Evolutionary conservation across 2,329 filamentous ascomycete genomes (phyloP).

Genomic region (Sphaerulina populicola): DNA sequence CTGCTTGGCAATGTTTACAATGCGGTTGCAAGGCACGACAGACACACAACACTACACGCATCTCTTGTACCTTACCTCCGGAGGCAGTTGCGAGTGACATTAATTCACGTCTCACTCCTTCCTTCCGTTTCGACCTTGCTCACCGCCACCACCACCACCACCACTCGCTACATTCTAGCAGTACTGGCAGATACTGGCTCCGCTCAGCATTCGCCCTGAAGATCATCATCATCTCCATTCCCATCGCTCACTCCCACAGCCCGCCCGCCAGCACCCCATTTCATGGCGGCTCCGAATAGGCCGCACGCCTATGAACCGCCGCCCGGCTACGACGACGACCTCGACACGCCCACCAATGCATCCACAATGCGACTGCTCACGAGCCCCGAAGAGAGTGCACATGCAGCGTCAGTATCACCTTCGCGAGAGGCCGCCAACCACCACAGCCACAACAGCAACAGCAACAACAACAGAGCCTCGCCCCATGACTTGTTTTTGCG

Average conservation of each 20-base stretch:
- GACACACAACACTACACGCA: too few relatives aligned
- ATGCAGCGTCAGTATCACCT: constrained; percentile 25
- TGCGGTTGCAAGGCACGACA: too few relatives aligned
- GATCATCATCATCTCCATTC: constrained; percentile 15
- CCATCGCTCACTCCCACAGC: constrained; percentile 17
- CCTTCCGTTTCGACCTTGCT: too few relatives aligned
- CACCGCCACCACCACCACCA: too few relatives aligned
- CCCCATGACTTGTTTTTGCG: constrained; percentile 32
- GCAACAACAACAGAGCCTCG: constrained; percentile 33
- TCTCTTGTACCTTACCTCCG: too few relatives aligned
- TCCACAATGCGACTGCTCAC: constrained; percentile 46
- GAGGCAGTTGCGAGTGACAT: too few relatives aligned
- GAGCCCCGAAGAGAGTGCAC: constrained; percentile 36
- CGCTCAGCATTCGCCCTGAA: too few relatives aligned
- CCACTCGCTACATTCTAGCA: too few relatives aligned
- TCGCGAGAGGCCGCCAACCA: constrained; percentile 10
- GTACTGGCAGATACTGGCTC: too few relatives aligned
- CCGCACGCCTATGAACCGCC: constrained; percentile 31
- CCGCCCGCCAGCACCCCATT: neutral
- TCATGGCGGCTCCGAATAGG: constrained; percentile 21
- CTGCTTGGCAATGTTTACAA: too few relatives aligned
- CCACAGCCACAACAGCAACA: neutral
- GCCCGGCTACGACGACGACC: constrained; percentile 40
- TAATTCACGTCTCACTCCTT: too few relatives aligned
- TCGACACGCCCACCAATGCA: constrained; percentile 12